A percentile compares a stretch with the other conserved stretches of the same genome.
Evolutionary conservation across 768 basidiomycete genomes (phyloP).

Genomic region (Clavulina sp.): DNA sequence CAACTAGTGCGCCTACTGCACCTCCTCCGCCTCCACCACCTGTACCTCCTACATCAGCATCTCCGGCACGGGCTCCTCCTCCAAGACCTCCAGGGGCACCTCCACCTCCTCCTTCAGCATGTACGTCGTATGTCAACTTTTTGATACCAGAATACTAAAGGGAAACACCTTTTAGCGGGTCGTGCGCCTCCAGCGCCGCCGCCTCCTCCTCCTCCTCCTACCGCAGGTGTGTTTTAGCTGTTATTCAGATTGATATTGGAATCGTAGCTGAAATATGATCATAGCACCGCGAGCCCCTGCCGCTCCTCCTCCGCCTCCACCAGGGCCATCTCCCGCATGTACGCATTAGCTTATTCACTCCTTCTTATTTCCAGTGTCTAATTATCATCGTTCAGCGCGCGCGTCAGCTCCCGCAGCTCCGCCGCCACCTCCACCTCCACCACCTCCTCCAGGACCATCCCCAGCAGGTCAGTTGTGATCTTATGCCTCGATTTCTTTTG

Average conservation of each 20-base stretch:
- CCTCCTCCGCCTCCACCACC: constrained; percentile 19
- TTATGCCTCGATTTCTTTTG: background rate
- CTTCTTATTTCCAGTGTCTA: background rate
- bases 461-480: no score
- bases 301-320: constrained; percentile 4
- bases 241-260: no score
- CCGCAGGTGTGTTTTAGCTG: no score
- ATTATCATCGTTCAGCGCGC: background rate
- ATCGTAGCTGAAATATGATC: no score
- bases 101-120: constrained; percentile 14
- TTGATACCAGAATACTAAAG: no score
- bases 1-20: constrained; percentile 15
- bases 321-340: background rate
- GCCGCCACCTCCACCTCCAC: constrained; percentile 16
- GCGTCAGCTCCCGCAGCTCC: constrained; percentile 10
- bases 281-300: no score
- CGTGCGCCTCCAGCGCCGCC: background rate
- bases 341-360: background rate
- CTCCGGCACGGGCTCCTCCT: constrained; percentile 17
- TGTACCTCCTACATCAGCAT: constrained; percentile 15
- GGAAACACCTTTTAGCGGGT: no score
- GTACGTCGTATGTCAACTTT: background rate
- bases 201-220: background rate
- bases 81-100: constrained; percentile 24
- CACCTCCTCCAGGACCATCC: constrained; percentile 16